Conservation (phyloP, 2,329 filamentous ascomycete genomes). For the Penicillium palitans region DNA sequence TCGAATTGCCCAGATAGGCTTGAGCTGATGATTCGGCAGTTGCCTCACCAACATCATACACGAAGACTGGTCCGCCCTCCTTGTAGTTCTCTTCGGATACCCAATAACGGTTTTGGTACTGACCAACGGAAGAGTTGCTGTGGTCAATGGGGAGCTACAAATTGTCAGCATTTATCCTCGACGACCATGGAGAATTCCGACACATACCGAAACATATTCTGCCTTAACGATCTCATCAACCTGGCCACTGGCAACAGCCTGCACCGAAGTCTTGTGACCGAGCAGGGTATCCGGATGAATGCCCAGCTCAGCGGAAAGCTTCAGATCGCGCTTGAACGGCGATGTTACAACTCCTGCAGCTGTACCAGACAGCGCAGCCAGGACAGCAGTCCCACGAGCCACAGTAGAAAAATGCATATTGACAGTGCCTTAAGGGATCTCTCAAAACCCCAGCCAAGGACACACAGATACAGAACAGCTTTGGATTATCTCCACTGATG, state of each 20-base stretch:
- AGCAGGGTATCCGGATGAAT: constrained; percentile 18
- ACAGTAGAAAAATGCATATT: constrained; percentile 12
- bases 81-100: constrained; percentile 57
- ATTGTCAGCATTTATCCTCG: not conserved
- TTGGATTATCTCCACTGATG: not conserved
- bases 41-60: constrained; percentile 52
- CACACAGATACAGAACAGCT: not conserved
- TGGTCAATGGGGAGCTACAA: constrained; percentile 38
- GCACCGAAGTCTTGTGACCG: constrained; percentile 1
- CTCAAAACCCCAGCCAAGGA: not conserved
- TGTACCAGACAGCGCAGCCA: constrained; percentile 15
- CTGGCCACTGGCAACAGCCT: not conserved
- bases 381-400: not conserved
- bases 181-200: too few species aligned
- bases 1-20: constrained; percentile 32
- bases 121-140: constrained; percentile 41
- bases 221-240: not conserved
- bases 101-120: constrained; percentile 58
- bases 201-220: constrained; percentile 15
- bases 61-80: constrained; percentile 56
- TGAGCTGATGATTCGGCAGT: constrained; percentile 44
- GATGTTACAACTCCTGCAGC: not conserved
- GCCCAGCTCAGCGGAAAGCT: constrained; percentile 21
- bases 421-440: not conserved
- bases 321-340: constrained; percentile 17